These are phyloP conservation scores for Cystoderma amianthinum DNA, from an alignment of 768 basidiomycete species.

Conservation along the genomic window DNA sequence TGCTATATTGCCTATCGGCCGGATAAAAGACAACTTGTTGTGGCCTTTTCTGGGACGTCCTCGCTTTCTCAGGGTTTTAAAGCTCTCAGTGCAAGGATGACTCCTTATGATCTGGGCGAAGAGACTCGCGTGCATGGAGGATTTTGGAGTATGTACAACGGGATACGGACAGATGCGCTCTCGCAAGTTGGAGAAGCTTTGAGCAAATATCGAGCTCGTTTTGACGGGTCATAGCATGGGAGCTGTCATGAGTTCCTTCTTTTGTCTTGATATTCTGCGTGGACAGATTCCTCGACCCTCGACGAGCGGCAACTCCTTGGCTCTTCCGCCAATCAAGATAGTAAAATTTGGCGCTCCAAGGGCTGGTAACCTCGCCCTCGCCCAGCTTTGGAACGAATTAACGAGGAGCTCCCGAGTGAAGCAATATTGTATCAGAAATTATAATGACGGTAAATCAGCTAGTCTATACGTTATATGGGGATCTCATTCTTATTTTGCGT, in stretches of 20 bases:
- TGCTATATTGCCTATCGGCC: constrained; percentile 30
- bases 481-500: not conserved
- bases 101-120: constrained; percentile 16
- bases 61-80: constrained; percentile 22
- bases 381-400: constrained; percentile 15
- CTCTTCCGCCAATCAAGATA: constrained; percentile 15
- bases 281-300: too few relatives aligned
- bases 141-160: constrained; percentile 33
- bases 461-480: not conserved
- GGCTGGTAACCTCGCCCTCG: constrained; percentile 24
- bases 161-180: constrained; percentile 16
- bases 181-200: constrained; percentile 18
- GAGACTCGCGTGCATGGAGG: constrained; percentile 29
- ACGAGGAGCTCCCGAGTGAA: constrained; percentile 16
- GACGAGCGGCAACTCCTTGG: constrained; percentile 10
- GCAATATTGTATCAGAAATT: constrained; percentile 28
- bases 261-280: constrained; percentile 22
- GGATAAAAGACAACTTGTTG: constrained; percentile 24
- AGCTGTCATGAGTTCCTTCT: constrained; percentile 25
- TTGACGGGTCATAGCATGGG: constrained; percentile 38
- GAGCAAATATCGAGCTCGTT: constrained; percentile 23
- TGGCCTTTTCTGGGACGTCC: constrained; percentile 31
- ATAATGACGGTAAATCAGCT: constrained; percentile 30
- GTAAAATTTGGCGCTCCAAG: constrained; percentile 33
- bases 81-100: constrained; percentile 21